phyloP scores from a whole-genome alignment of 108 stramenopile species.

The Cyclotella atomus region DNA sequence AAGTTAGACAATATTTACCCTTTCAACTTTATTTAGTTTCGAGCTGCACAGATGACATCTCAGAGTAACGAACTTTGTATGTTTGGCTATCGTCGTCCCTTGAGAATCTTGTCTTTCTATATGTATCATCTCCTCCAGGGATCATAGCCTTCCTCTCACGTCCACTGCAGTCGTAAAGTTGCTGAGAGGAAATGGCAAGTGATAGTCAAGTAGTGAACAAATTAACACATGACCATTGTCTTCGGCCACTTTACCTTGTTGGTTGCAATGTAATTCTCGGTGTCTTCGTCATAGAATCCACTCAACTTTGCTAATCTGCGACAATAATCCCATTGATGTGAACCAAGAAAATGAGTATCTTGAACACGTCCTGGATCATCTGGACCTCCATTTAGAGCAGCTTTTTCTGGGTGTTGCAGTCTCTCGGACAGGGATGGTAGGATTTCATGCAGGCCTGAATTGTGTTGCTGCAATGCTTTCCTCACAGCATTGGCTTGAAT shows the following conservation, averaged over 20 bases:
- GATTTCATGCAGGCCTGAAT: constrained; percentile 7
- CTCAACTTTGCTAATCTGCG: constrained; percentile 64
- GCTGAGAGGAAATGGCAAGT: not conserved
- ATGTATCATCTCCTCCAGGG: constrained; percentile 10
- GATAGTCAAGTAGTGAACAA: not conserved
- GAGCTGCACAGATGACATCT: not conserved
- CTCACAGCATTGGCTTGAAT: constrained; percentile 78
- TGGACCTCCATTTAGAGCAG: constrained; percentile 64
- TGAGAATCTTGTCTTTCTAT: not conserved
- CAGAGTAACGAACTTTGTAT: not conserved
- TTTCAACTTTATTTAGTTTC: too few relatives aligned
- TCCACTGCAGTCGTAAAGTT: not conserved
- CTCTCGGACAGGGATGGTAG: constrained; percentile 52
- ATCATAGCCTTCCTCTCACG: constrained; percentile 6
- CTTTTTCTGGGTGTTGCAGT: constrained; percentile 50
- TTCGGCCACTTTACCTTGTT: too few relatives aligned
- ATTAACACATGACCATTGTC: not conserved
- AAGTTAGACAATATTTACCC: too few relatives aligned
- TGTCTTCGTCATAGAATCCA: constrained; percentile 54
- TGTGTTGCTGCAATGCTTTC: constrained; percentile 29
- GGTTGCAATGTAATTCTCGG: constrained; percentile 71
- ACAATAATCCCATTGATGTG: constrained; percentile 84
- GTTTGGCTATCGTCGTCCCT: not conserved
- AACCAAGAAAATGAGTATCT: constrained; percentile 85
- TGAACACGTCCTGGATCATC: constrained; percentile 46